A percentile compares a stretch with the other conserved stretches of the same genome.
Evolutionary conservation across 108 stramenopile species (phyloP).

Genomic region (Stephanodiscus triporus): DNA sequence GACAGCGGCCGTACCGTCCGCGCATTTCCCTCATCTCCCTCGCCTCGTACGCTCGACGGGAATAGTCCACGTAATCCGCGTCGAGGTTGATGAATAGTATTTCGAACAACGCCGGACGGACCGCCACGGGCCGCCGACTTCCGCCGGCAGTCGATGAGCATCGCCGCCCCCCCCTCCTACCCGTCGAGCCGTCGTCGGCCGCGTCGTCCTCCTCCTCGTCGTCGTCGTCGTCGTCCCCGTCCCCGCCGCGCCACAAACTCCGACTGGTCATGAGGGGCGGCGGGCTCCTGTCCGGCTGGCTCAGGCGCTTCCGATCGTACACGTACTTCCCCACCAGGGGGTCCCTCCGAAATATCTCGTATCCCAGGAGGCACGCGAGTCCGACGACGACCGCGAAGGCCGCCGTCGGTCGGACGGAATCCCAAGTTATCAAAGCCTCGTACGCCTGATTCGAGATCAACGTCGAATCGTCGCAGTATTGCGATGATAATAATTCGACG

Average conservation of each 20-base stretch:
- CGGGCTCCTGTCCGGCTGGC: slow-evolving; percentile 40
- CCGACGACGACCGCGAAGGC: slow-evolving; percentile 20
- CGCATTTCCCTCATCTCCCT: slow-evolving; percentile 18
- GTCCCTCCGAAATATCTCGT: slow-evolving; percentile 39
- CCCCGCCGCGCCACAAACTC: slow-evolving; percentile 40
- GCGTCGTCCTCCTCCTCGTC: background rate
- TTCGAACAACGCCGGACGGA: slow-evolving; percentile 28
- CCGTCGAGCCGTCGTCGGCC: no score
- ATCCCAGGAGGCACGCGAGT: slow-evolving; percentile 7
- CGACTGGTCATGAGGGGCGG: slow-evolving; percentile 52
- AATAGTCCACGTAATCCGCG: slow-evolving; percentile 25
- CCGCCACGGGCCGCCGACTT: background rate
- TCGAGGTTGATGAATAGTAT: slow-evolving; percentile 27
- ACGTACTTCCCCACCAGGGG: slow-evolving; percentile 46
- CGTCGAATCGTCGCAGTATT: no score
- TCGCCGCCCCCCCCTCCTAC: no score
- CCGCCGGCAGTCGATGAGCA: background rate
- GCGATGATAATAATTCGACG: no score
- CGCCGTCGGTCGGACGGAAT: slow-evolving; percentile 17
- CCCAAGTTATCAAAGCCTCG: slow-evolving; percentile 14
- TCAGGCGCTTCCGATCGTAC: slow-evolving; percentile 48
- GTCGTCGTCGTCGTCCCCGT: slow-evolving; percentile 11
- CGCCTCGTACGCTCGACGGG: slow-evolving; percentile 34
- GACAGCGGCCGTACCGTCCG: slow-evolving; percentile 13
- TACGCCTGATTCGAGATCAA: background rate